Evolutionary conservation across 2,329 filamentous ascomycete species (phyloP), one percentile per base, ranked within the genome.

Genomic region (Pseudogymnoascus sp.): DNA sequence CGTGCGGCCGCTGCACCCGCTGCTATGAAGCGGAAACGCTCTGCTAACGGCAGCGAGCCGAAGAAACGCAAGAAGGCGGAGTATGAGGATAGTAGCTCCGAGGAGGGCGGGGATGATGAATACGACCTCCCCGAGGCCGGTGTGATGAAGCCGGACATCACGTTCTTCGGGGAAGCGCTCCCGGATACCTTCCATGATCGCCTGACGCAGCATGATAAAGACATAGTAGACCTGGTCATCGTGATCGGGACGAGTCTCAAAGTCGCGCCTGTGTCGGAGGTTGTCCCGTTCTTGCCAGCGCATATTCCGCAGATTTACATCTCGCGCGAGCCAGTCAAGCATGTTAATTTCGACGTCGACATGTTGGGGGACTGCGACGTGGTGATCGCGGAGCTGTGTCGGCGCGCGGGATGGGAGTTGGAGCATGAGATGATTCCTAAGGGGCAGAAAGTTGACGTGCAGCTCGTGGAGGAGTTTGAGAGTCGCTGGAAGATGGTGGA

Each of bases 131-230:
- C 86, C 1, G 80, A 82, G 59, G 84, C 86, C 2, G 91, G 90
- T 63, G 86, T 96, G 73, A 96, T 96, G 91, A 96, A 90, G 81
- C 95, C 95, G 7, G 93, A 97, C 77, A 97, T 99, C 73, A 97
- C 91, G 56, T 97, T 99, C 79, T 97, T 97, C 71, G 93, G 93
- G 69, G 95, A 99, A 77, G 83, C 87, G 60, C 86, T 99, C 1
- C 93, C 93, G 0, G 86, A 90, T 69, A 84, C 86, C 68, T 99
- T 99, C 76, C 89, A 89, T 64, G 81, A 85, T 60, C 88, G 93
- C 6, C 83, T 97, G 12, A 86, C 90, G n/a, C 82, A 90, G 65
- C 84, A 91, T 69, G 95, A 99, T 75, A 86, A 86, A 64, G 85
- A 91, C 67, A 81, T 84, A 64, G 90, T 90, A 1, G 95, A 99